phyloP scores from a whole-genome alignment of 768 basidiomycete genomes.

The Mrakia frigida region DNA sequence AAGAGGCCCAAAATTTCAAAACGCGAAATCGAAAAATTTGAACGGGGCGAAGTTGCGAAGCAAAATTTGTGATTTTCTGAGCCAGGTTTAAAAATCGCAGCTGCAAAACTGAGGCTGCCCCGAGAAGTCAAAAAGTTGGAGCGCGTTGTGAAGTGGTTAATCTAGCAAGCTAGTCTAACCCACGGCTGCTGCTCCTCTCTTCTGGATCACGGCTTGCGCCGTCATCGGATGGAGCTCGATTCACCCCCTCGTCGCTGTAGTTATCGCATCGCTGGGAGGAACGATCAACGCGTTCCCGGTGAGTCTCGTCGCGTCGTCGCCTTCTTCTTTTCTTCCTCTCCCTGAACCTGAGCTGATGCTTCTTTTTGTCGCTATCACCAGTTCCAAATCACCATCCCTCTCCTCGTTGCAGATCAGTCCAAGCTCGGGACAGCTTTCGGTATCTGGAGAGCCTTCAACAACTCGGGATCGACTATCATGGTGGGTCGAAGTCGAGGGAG shows the following conservation, averaged over 20 bases:
- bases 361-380: neutral
- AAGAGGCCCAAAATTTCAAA: too few species aligned
- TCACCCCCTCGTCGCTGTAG: slow-evolving; percentile 26
- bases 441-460: slow-evolving; percentile 28
- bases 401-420: slow-evolving; percentile 12
- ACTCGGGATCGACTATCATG: slow-evolving; percentile 11
- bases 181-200: slow-evolving; percentile 27
- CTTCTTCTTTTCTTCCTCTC: neutral
- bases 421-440: slow-evolving; percentile 26
- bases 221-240: slow-evolving; percentile 18
- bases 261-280: slow-evolving; percentile 28
- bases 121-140: too few species aligned
- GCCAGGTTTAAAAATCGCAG: too few species aligned
- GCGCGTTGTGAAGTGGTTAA: too few species aligned
- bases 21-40: too few species aligned
- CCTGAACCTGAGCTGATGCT: neutral
- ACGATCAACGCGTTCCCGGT: slow-evolving; percentile 7
- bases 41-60: too few species aligned
- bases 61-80: too few species aligned
- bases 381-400: slow-evolving; percentile 2
- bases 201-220: slow-evolving; percentile 31
- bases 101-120: too few species aligned
- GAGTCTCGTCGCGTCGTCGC: neutral
- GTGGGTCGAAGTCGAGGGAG: too few species aligned
- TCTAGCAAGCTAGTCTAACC: too few species aligned